Base-by-base conservation (phyloP, 768 basidiomycete species). In the Epithele typhae region DNA sequence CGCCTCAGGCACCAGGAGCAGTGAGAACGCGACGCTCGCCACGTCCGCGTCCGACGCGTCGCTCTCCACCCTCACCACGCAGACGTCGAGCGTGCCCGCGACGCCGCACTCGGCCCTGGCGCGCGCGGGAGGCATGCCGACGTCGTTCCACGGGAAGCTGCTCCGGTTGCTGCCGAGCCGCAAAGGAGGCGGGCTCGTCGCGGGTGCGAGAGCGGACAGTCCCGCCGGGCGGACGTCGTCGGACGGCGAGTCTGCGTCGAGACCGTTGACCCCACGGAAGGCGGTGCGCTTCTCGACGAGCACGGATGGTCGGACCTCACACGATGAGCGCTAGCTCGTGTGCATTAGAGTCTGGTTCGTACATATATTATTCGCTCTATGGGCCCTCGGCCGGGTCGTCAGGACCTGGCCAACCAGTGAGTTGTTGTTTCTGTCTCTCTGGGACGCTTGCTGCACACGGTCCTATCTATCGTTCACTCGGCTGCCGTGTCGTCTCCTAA, bases 261-360 rank as follows among this genome's bases (percentile, higher is more conserved):
- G 54, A 25, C 53, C 50, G 46, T 42, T 58, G 15, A 77, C 71
- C 0, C 76, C 72, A 15, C 77, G 75, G 52, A 84, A 84, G 59
- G 77, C 75, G 2, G 81, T 84, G 30, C 74, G 81, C 39, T 84
- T 84, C 61, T 76, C 77, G n/a, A 66, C 71, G 21, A 68, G 73
- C 51, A 64, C 68, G 40, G 62, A 63, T 38, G 68, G 57, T 38
- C 55, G 40, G 23, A 27, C n/a, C n/a, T n/a, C n/a, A n/a, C n/a
- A n/a, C n/a, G n/a, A n/a, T n/a, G n/a, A n/a, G n/a, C n/a, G n/a
- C n/a, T n/a, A n/a, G n/a, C n/a, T n/a, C n/a, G n/a, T n/a, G n/a
- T n/a, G n/a, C n/a, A n/a, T n/a, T n/a, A n/a, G n/a, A n/a, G n/a
- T n/a, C n/a, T n/a, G n/a, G n/a, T n/a, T n/a, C n/a, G n/a, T n/a